These are phyloP conservation scores for Fraxinus sp. DNA, from an alignment of 305 asterid species.

Conservation along the genomic window DNA sequence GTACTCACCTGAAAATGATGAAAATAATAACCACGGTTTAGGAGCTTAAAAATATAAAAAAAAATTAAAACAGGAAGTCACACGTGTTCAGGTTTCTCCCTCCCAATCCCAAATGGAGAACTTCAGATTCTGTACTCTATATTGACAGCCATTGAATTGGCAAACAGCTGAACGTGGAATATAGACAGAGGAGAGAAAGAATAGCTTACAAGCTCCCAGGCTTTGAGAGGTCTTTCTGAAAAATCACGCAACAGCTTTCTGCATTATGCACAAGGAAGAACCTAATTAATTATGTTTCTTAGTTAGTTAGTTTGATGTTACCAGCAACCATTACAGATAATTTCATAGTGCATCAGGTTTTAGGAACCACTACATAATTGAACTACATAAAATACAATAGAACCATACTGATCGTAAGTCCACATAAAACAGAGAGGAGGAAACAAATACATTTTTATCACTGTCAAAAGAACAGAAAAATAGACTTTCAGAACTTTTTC, in stretches of 20 bases:
- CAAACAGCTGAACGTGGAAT: background rate
- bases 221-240: slow-evolving; percentile 47
- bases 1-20: slow-evolving; percentile 57
- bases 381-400: background rate
- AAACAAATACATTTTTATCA: background rate
- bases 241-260: slow-evolving; percentile 50
- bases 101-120: background rate
- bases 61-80: background rate
- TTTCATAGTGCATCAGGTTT: background rate
- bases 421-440: background rate
- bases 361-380: background rate
- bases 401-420: background rate
- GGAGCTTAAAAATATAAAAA: background rate
- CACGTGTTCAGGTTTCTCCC: background rate
- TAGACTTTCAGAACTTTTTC: background rate
- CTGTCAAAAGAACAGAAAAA: background rate
- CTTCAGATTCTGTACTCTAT: background rate
- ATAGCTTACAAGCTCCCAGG: slow-evolving; percentile 82
- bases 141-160: background rate
- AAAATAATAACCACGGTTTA: background rate
- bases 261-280: slow-evolving; percentile 25
- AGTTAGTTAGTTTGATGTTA: background rate
- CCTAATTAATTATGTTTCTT: slow-evolving; percentile 7
- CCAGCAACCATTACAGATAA: slow-evolving; percentile 15
- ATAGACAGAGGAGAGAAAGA: slow-evolving; percentile 14